Conservation (phyloP, 2,329 filamentous ascomycete species). For the Cercospora beticola region DNA sequence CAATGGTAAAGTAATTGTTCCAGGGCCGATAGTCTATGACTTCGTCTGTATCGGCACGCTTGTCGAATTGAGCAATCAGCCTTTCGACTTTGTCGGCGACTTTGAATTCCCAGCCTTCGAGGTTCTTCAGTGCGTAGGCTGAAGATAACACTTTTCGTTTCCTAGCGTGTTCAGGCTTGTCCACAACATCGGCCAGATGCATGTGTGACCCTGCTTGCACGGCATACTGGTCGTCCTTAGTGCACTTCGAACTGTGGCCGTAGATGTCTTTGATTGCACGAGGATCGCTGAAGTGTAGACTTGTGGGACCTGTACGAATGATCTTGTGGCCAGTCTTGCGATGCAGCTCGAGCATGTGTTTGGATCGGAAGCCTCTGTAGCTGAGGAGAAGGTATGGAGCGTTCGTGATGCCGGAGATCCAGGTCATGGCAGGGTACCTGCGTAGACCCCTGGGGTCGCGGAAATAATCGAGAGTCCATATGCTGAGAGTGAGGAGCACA, state of each 20-base stretch:
- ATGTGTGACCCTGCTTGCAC: conserved; percentile 36
- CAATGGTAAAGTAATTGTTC: conserved; percentile 42
- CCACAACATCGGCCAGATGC: conserved; percentile 42
- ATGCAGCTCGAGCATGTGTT: conserved; percentile 45
- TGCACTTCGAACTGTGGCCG: conserved; percentile 39
- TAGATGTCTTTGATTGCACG: conserved; percentile 45
- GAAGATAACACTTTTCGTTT: conserved; percentile 43
- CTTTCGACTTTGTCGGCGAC: conserved; percentile 40
- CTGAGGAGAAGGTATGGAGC: conserved; percentile 48
- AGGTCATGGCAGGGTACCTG: conserved; percentile 47
- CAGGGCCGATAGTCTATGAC: conserved; percentile 41
- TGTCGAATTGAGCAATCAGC: conserved; percentile 40
- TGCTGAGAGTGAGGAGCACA: conserved; percentile 19
- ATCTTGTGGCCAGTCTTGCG: conserved; percentile 43
- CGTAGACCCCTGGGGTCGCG: conserved; percentile 50
- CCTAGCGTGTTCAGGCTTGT: conserved; percentile 41
- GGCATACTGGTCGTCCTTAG: conserved; percentile 40
- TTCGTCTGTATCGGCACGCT: conserved; percentile 29
- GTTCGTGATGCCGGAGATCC: conserved; percentile 48
- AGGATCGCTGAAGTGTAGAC: conserved; percentile 45
- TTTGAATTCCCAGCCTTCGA: conserved; percentile 45
- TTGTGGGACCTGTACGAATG: conserved; percentile 49
- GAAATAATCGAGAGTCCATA: conserved; percentile 40
- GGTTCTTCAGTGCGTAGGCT: conserved; percentile 44
- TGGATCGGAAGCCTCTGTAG: conserved; percentile 45